Evolutionary conservation across 371 early-diverging fungal genomes (phyloP), one percentile per base, ranked within the genome.

Genomic region (Rhizomucor pusillus): DNA sequence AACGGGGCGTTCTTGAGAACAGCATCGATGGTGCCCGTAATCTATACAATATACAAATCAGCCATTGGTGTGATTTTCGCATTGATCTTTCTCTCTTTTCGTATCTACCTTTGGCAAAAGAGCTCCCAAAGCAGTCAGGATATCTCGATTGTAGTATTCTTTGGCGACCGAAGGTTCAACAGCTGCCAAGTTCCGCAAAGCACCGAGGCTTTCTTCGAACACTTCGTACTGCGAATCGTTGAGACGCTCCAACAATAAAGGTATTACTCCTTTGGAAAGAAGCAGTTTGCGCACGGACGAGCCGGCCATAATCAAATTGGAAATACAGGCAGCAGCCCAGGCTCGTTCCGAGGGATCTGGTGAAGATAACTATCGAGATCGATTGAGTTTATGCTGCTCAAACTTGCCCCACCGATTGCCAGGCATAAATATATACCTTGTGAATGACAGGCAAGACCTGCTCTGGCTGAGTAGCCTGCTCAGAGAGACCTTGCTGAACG

Each of bases 311-410:
- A 86, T 65, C 40, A 94, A 67, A 66, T 92, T 87, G 43, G 92
- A 89, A 16, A 91, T 79, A 54, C 91, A 87, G 3, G 94, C 87
- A 5, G 91, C 91, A 1, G 95, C 92, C 94, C 94, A 94, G 1
- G 87, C 88, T 16, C 94, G 79, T 47, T 95, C 94, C 50, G 80
- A 84, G 24, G 87, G 72, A 48, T 86, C 85, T 25, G 73, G 59
- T 0, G 87, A 79, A 10, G 71, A 69, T 6, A 91, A 62, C 88
- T 90, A 58, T 3, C 10, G 7, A 62, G 25, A 54, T 50, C 39
- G 59, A 24, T 7, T 14, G 0, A 22, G n/a, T 44, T 18, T 24
- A 39, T 35, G n/a, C 33, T 20, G 33, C 22, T 34, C 25, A 16
- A n/a, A 41, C 29, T 13, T 36, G 18, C 46, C 18, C 12, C 20